Evolutionary conservation across 208 protist species (phyloP).

Genomic region (Leishmania guyanensis): DNA sequence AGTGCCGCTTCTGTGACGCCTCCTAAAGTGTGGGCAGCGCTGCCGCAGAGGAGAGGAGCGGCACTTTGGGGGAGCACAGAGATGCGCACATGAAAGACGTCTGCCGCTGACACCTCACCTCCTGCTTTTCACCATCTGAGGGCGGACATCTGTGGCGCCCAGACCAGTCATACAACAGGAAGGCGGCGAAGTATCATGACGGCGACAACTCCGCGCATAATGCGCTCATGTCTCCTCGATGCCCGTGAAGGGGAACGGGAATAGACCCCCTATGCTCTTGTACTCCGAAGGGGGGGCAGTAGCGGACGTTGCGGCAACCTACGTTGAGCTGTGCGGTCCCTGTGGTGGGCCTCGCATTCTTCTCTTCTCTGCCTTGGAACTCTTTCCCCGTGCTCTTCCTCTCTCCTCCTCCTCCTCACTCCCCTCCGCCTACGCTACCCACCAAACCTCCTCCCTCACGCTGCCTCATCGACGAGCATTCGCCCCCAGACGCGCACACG

Average conservation of each 20-base stretch:
- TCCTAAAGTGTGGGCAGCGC: not conserved
- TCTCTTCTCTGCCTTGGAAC: not conserved
- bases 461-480: not conserved
- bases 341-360: not conserved
- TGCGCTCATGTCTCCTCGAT: not conserved
- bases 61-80: not conserved
- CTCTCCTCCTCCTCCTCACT: conserved; percentile 13
- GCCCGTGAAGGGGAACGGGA: not conserved
- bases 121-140: not conserved
- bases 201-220: not conserved
- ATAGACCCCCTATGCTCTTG: not conserved
- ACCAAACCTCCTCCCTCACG: not conserved
- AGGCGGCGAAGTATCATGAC: not conserved
- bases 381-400: conserved; percentile 7
- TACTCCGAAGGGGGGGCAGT: not conserved
- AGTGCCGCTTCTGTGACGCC: conserved; percentile 16
- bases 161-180: not conserved
- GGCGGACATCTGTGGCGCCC: not conserved
- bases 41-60: not conserved
- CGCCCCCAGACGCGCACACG: not conserved
- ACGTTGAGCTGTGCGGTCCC: not conserved
- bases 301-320: not conserved
- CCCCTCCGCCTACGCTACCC: not conserved
- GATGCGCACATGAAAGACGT: not conserved
- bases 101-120: not conserved